Base-by-base conservation (phyloP, 169 alveolate species). In the Cryptosporidium bovis region DNA sequence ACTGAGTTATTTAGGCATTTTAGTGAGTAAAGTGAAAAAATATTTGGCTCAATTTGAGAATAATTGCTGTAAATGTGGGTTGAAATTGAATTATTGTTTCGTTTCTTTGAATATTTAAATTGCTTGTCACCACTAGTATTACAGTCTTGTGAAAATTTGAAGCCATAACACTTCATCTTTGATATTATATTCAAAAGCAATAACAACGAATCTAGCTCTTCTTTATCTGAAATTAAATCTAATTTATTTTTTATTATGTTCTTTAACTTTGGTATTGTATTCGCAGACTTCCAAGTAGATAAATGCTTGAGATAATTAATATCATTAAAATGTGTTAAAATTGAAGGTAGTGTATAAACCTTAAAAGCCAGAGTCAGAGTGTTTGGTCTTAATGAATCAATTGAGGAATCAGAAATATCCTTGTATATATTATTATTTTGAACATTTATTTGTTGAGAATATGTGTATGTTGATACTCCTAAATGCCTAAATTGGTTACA, bases 141-240 rank as follows among this genome's bases (percentile, higher is more conserved):
- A 20, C 53, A 36, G 6, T 50, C 65, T 44, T 67, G 31, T 50
- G 50, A 58, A 20, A 67, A 67, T 46, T 33, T 67, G 29, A 67
- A 51, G 24, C 82, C 82, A 48, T 50, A 67, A 27, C 82, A 67
- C 31, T 50, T 36, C 82, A 67, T 67, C 64, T 67, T 67, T 15
- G 82, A 67, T 24, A 67, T 36, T 20, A 67, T 24, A 18, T 51
- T 67, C 40, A 50, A 5, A 46, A 67, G 82, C 16, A 67, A 40
- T 1, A 24, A 51, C 40, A 67, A 62, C 8, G 82, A 27, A 18
- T 67, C 64, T 16, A 40, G 10, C 48, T 40, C 36, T 33, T 71
- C 69, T 27, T 71, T 66, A 0, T 60, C 27, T 29, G 16, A 16
- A 33, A 71, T 44, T 51, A 51, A 33, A 12, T 20, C 53, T 12